Evolutionary conservation across 1,284 basidiomycete genomes (phyloP), one percentile per base, ranked within the genome.

Genomic region (Kalmanozyma brasiliensis): DNA sequence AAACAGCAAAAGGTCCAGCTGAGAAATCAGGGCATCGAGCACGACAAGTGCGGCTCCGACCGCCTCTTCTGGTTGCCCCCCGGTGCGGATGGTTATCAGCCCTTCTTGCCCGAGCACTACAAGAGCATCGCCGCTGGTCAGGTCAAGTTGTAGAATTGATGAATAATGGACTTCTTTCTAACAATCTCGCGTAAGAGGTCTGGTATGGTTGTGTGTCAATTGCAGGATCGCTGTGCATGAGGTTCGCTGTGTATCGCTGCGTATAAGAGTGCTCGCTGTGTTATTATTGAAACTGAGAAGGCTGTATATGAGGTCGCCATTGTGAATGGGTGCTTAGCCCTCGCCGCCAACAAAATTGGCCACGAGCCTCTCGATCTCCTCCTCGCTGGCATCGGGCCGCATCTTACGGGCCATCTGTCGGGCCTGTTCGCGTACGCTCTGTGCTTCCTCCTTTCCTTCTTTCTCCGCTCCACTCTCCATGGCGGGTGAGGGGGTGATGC

Each of bases 11-110:
- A 83, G 43, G 79, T 78, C 10, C 68, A 61, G 16, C 58, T 82
- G 10, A 51, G 82, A 5, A 82, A 80, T 57, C 73, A 83, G 43
- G 82, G 82, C 26, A 78, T 83, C 56, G 68, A 82, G 38, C 82
- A 79, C 22, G 59, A 62, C 35, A 63, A 76, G 57, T 68, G 63
- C 42, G 71, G 65, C 14, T 24, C 33, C 3, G 77, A 79, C 49
- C 23, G 38, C 1, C 61, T 79, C 9, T 77, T 60, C 58, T 79
- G 77, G 77, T 56, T 79, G 26, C 77, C 77, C 13, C 76, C 77
- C 41, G 37, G 45, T 38, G 45, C 66, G 0, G 55, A 74, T n/a
- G 60, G 53, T 11, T 79, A 79, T 51, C 19, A 63, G 14, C 73
- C 74, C 20, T 78, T 79, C 57, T 38, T 57, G 11, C 59, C 57